Base-by-base conservation (phyloP, 2,329 filamentous ascomycete genomes). In the Penicillium sp. region DNA sequence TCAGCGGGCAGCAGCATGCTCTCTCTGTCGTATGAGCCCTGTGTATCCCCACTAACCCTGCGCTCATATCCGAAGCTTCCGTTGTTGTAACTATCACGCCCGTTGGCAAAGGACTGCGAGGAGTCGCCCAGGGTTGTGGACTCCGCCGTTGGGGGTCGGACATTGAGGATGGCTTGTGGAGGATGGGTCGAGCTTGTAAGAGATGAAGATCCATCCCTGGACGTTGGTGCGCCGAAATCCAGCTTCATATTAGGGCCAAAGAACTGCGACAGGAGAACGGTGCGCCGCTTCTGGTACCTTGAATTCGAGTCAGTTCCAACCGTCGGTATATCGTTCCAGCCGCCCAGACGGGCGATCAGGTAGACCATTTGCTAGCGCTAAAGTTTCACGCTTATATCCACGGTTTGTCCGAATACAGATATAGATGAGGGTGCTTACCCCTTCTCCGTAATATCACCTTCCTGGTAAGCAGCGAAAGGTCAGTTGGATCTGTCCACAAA, bases 361-460 rank as follows among this genome's bases (percentile, higher is more conserved):
- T n/a, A n/a, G n/a, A n/a, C n/a, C n/a, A n/a, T n/a, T n/a, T n/a
- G n/a, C n/a, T n/a, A n/a, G n/a, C n/a, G n/a, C n/a, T n/a, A n/a
- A n/a, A n/a, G n/a, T n/a, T n/a, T n/a, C n/a, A n/a, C n/a, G n/a
- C n/a, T n/a, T n/a, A n/a, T n/a, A n/a, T n/a, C n/a, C n/a, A n/a
- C n/a, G n/a, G n/a, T n/a, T n/a, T n/a, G n/a, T n/a, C n/a, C n/a
- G n/a, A n/a, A n/a, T n/a, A n/a, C n/a, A n/a, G n/a, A n/a, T n/a
- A n/a, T n/a, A n/a, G n/a, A n/a, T n/a, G n/a, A n/a, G n/a, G n/a
- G n/a, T n/a, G 64, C 82, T 68, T 81, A 96, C 84, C 93, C 93
- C 77, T 98, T 98, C 68, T 88, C 79, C 63, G 93, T 98, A 65
- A 98, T 97, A 70, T 98, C 93, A 63, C 93, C 93, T 71, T 98